These are phyloP conservation scores for Zopfia rhizophila DNA, from an alignment of 2,329 filamentous ascomycete genomes.

Conservation along the genomic window DNA sequence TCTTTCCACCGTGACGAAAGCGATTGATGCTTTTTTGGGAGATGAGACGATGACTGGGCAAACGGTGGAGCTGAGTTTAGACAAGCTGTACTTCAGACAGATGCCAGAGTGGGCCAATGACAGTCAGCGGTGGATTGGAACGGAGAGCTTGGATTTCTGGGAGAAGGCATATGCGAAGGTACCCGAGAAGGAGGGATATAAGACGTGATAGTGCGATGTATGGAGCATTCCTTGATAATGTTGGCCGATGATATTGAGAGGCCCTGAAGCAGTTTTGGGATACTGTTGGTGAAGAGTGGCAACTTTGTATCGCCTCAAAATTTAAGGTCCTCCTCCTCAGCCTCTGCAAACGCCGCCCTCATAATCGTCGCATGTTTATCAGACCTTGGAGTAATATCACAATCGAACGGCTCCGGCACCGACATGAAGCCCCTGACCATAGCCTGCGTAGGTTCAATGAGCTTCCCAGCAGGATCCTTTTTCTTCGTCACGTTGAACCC, in stretches of 20 bases:
- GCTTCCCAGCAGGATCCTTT: slow-evolving; percentile 30
- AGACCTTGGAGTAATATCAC: slow-evolving; percentile 41
- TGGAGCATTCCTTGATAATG: too few relatives aligned
- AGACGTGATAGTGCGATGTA: not conserved
- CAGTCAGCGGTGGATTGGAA: slow-evolving; percentile 53
- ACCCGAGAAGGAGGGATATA: slow-evolving; percentile 33
- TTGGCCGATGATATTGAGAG: too few relatives aligned
- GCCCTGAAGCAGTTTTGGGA: too few relatives aligned
- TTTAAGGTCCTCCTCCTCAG: slow-evolving; percentile 33
- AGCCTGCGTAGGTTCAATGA: slow-evolving; percentile 35
- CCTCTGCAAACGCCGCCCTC: slow-evolving; percentile 29
- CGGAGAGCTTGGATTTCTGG: slow-evolving; percentile 44
- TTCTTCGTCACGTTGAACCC: slow-evolving; percentile 46
- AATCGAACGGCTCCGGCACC: slow-evolving; percentile 43
- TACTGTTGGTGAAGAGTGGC: too few relatives aligned
- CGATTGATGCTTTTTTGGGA: slow-evolving; percentile 50
- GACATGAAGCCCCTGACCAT: slow-evolving; percentile 46
- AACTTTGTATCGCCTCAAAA: slow-evolving; percentile 6
- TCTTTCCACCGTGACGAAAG: slow-evolving; percentile 52
- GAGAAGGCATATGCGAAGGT: slow-evolving; percentile 42
- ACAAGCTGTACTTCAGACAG: slow-evolving; percentile 54
- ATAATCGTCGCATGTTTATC: slow-evolving; percentile 36
- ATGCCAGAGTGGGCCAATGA: slow-evolving; percentile 52
- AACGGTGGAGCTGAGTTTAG: slow-evolving; percentile 53
- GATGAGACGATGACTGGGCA: slow-evolving; percentile 51